Conservation (phyloP, 179 eudicot genomes). For the Sideroxylon spinosum region DNA sequence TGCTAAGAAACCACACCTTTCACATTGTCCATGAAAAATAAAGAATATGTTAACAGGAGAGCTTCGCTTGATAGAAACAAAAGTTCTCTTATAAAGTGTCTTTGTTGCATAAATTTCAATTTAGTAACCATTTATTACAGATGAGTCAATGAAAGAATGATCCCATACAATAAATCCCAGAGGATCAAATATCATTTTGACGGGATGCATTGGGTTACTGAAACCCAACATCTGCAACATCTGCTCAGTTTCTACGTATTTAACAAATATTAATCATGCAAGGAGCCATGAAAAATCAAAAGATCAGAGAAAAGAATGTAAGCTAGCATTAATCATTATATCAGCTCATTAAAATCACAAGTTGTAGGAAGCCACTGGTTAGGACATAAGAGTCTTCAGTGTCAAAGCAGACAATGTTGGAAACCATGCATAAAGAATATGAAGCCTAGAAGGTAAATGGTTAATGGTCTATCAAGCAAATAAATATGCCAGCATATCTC, state of each 20-base stretch:
- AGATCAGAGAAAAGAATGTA: not conserved
- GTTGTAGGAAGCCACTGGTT: slow-evolving; percentile 8
- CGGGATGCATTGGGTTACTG: not conserved
- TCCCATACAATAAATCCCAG: not conserved
- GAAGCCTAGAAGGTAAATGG: not conserved
- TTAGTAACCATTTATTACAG: not conserved
- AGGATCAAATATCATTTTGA: too few relatives aligned
- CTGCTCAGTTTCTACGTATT: not conserved
- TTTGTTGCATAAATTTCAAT: not conserved
- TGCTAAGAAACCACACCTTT: not conserved
- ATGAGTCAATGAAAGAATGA: not conserved
- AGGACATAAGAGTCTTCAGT: not conserved
- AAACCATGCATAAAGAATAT: not conserved
- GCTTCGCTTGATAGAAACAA: not conserved
- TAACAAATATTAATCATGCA: not conserved
- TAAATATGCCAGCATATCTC: too few relatives aligned
- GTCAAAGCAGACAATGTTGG: not conserved
- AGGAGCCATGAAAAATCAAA: not conserved
- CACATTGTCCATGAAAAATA: not conserved
- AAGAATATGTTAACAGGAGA: not conserved
- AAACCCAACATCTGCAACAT: not conserved
- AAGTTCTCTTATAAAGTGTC: not conserved
- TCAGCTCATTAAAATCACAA: slow-evolving; percentile 2
- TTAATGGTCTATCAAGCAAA: too few relatives aligned
- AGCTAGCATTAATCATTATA: not conserved